Base-by-base conservation (phyloP, 495 filamentous ascomycete genomes). In the Penicillium chermesinum region DNA sequence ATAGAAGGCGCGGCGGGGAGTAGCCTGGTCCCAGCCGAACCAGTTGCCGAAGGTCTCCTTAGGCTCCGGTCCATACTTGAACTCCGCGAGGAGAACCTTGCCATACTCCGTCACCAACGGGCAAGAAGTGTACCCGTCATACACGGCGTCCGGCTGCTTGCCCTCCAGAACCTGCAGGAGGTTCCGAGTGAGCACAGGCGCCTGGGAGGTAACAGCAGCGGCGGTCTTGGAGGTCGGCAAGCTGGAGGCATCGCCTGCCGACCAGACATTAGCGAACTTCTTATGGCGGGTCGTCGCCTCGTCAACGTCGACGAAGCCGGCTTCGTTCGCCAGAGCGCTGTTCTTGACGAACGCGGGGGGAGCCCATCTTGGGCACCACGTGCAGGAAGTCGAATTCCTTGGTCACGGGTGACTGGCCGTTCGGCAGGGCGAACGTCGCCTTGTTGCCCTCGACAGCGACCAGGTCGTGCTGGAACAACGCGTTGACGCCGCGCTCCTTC, bases 41-140 rank as follows among this genome's bases (percentile, higher is more conserved):
- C 64, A 71, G 13, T 64, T 52, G 15, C 59, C 70, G 53, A 86
- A 86, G 0, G 83, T 85, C 74, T 86, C 83, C 69, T 85, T 83
- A 3, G 83, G 83, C 51, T 71, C 75, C 9, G 80, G 81, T n/a
- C 77, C 83, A 48, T 86, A 86, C 74, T 82, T 85, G 70, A 86
- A 86, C 67, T 86, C 83, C 13, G 80, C 81, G 34, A 86, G 73
- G 38, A 86, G 70, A 12, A 86, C 80, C 66, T 86, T 83, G 44
- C 76, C 76, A 51, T 85, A 81, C 51, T 82, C 76, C 0, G 80
- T 83, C 53, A 79, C 40, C n/a, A 86, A 71, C 18, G 83, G 83
- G 64, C 83, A 86, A 1, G 81, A 84, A 0, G 83, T 81, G 61
- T 86, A 86, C 7, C 83, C 83, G 46, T 86, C 83, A 46, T 86